Evolutionary conservation across 139 green algal genomes (phyloP).

Genomic region (Yamagishiella unicocca): DNA sequence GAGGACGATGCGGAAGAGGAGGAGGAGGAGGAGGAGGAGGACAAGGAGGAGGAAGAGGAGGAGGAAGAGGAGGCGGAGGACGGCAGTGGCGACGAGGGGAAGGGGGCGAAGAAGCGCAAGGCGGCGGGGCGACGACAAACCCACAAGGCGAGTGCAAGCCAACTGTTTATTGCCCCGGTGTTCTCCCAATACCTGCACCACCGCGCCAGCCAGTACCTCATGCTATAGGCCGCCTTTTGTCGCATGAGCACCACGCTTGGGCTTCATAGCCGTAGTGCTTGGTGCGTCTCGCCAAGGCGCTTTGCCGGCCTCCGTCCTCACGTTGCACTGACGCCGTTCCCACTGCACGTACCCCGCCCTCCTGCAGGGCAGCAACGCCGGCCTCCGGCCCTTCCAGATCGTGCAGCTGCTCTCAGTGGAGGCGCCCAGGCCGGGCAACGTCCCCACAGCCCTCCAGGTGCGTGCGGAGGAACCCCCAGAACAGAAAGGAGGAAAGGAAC

Average conservation of each 20-base stretch:
- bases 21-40: neutral
- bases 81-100: neutral
- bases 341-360: neutral
- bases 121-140: neutral
- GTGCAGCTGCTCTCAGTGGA: slow-evolving; percentile 69
- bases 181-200: too few relatives aligned
- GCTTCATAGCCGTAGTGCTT: too few relatives aligned
- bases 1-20: neutral
- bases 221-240: too few relatives aligned
- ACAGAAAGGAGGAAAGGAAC: too few relatives aligned
- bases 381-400: slow-evolving; percentile 83
- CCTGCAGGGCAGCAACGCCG: slow-evolving; percentile 67
- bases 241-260: too few relatives aligned
- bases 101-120: neutral
- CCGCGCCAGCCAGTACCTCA: too few relatives aligned
- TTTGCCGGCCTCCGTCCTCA: neutral
- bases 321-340: neutral
- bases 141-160: slow-evolving; percentile 84
- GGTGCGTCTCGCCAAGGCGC: too few relatives aligned
- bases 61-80: slow-evolving; percentile 1
- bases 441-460: neutral
- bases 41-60: neutral
- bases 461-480: too few relatives aligned
- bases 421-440: neutral
- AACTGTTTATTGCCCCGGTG: too few relatives aligned